Evolutionary conservation across 2,329 filamentous ascomycete genomes (phyloP).

Genomic region (Massarina eburnea): DNA sequence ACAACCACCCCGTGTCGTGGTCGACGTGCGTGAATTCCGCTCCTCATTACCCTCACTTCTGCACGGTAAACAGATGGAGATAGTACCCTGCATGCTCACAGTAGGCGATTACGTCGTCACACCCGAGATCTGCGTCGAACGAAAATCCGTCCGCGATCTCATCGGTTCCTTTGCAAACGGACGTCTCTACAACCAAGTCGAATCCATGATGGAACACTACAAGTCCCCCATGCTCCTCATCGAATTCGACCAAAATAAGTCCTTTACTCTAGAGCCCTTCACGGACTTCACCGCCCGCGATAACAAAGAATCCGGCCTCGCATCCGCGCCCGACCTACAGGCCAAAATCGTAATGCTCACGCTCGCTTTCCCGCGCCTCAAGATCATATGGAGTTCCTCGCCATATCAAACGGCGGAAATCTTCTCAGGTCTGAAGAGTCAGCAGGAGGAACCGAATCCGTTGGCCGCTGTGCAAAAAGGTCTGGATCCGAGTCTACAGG

Average conservation of each 20-base stretch:
- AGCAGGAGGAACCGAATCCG: slow-evolving; percentile 87
- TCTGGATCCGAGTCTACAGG: slow-evolving; percentile 61
- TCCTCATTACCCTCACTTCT: slow-evolving; percentile 88
- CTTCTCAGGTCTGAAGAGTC: slow-evolving; percentile 88
- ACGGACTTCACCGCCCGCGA: slow-evolving; percentile 47
- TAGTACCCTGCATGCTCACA: slow-evolving; percentile 93
- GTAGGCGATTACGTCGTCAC: slow-evolving; percentile 96
- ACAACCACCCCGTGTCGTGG: slow-evolving; percentile 84
- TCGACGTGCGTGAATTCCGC: slow-evolving; percentile 94
- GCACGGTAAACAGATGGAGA: slow-evolving; percentile 82
- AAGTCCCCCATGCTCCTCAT: slow-evolving; percentile 87
- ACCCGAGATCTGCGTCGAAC: slow-evolving; percentile 87
- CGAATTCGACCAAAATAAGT: slow-evolving; percentile 96
- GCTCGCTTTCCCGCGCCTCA: slow-evolving; percentile 83
- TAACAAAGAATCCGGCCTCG: slow-evolving; percentile 61
- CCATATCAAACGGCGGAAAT: slow-evolving; percentile 98
- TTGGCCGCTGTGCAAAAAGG: slow-evolving; percentile 82
- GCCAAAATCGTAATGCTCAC: slow-evolving; percentile 90
- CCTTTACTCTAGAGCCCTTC: slow-evolving; percentile 78
- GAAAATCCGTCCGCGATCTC: slow-evolving; percentile 88
- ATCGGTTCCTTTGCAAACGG: slow-evolving; percentile 92
- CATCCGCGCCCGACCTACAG: slow-evolving; percentile 72
- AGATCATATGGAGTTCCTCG: slow-evolving; percentile 90
- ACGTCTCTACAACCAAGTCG: slow-evolving; percentile 85
- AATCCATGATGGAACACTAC: slow-evolving; percentile 95